phyloP scores from a whole-genome alignment of 768 basidiomycete genomes.

The Mycena polygramma region DNA sequence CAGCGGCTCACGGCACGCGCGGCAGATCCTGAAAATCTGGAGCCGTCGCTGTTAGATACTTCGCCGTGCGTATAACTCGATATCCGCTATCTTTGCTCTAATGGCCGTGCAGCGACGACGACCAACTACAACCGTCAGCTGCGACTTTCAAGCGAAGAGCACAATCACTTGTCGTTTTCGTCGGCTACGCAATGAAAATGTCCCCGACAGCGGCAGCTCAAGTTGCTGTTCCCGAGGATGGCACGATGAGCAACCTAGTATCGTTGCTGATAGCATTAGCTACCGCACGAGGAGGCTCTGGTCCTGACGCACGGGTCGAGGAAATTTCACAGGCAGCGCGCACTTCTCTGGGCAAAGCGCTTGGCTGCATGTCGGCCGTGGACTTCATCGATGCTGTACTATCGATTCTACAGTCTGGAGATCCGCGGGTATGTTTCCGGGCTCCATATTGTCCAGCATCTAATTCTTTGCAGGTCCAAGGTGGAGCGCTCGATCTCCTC shows the following conservation, averaged over 20 bases:
- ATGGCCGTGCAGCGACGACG: conserved; percentile 64
- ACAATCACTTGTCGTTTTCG: conserved; percentile 76
- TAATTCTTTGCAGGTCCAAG: conserved; percentile 62
- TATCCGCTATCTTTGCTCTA: not conserved
- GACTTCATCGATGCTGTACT: conserved; percentile 75
- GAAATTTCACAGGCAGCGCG: conserved; percentile 64
- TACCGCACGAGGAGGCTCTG: conserved; percentile 47
- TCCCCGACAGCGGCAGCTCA: conserved; percentile 37
- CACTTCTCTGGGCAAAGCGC: conserved; percentile 62
- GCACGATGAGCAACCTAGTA: conserved; percentile 58
- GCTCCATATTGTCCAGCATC: not conserved
- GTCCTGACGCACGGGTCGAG: conserved; percentile 52
- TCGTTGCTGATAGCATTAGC: conserved; percentile 64
- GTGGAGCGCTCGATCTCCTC: conserved; percentile 79
- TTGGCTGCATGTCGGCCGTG: conserved; percentile 75
- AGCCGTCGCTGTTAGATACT: conserved; percentile 68
- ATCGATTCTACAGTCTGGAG: conserved; percentile 67
- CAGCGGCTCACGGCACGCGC: conserved; percentile 65
- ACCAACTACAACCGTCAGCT: conserved; percentile 60
- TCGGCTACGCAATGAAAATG: conserved; percentile 64
- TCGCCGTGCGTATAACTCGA: conserved; percentile 57
- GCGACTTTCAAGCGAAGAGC: conserved; percentile 69
- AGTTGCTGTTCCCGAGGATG: conserved; percentile 40
- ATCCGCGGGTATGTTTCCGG: conserved; percentile 60
- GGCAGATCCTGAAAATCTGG: conserved; percentile 51